phyloP scores from a whole-genome alignment of 2,329 filamentous ascomycete genomes.

The Trematosphaeria pertusa region DNA sequence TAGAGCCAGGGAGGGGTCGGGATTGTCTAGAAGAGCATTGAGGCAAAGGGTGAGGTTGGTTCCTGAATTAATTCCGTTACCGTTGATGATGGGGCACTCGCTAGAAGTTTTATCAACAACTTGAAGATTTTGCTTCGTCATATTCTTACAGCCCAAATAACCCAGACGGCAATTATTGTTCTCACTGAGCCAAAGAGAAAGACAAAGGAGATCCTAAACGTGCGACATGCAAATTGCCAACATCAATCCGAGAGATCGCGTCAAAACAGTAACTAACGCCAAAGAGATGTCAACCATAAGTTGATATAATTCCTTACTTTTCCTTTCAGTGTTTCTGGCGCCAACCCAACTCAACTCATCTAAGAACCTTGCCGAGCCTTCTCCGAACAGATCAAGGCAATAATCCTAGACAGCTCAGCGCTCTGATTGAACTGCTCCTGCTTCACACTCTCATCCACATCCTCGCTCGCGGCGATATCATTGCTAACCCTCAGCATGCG shows the following conservation, averaged over 20 bases:
- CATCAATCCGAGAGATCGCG: background rate
- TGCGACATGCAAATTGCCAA: background rate
- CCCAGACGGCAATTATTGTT: too few species aligned
- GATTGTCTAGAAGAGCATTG: too few species aligned
- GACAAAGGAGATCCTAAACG: background rate
- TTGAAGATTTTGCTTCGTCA: too few species aligned
- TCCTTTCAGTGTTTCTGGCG: background rate
- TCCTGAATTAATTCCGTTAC: too few species aligned
- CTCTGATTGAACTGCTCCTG: conserved; percentile 59
- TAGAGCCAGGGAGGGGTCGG: too few species aligned
- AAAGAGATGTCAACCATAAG: too few species aligned
- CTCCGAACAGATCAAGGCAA: conserved; percentile 60
- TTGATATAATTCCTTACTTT: too few species aligned
- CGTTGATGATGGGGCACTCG: too few species aligned
- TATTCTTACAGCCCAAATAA: background rate
- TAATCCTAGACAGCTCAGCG: conserved; percentile 57
- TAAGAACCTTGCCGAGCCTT: conserved; percentile 57
- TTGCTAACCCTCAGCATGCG: conserved; percentile 58
- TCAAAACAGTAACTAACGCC: background rate
- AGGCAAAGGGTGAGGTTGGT: too few species aligned
- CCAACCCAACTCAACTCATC: too few species aligned
- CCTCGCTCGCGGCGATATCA: conserved; percentile 54
- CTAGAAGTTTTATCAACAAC: too few species aligned
- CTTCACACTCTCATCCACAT: conserved; percentile 55
- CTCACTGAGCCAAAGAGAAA: too few species aligned